Base-by-base conservation (phyloP, 2,329 filamentous ascomycete species). In the Fusarium lateritium region DNA sequence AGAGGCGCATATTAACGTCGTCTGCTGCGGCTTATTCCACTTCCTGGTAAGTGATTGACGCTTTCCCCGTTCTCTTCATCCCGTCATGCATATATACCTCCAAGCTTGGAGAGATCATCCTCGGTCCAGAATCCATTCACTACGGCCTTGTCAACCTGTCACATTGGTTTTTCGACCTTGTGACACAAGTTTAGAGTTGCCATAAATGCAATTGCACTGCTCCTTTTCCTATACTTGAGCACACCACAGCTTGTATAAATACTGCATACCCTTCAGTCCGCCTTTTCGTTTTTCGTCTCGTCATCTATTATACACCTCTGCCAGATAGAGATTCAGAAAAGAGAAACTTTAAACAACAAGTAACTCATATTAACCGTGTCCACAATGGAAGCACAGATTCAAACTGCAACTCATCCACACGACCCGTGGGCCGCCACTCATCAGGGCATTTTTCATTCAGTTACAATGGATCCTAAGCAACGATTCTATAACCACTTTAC, bases 401-500 rank as follows among this genome's bases (percentile, higher is more conserved):
- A 71, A 49, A 55, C 62, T 43, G 56, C 44, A 38, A 31, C 42
- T 15, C 57, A 52, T 42, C 36, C 59, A 36, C 60, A 69, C 53
- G 52, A 65, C 43, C 73, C 71, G 53, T 73, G 67, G 71, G 59
- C 72, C 38, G 65, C 73, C 28, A 64, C 57, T 38, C 69, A 75
- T 61, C 67, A 70, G 50, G 55, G 69, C 43, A 73, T 72, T 40
- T 71, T 73, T 51, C 72, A 57, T 26, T 53, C 52, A 38, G 67
- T 60, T 42, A 74, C 54, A 54, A 80, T 81, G 79, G 78, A 81
- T 62, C 76, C 78, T 59, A 96, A 94, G 71, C 91, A 95, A 76
- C 89, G 89, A 38, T 97, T 97, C 83, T 94, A 95, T 78, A 88
- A 89, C 72, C 91, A 94, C 76, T 97, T 97, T 75, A 91, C 93